A percentile compares a stretch with the other conserved stretches of the same genome.
Conservation (phyloP, 768 basidiomycete species). For the Auricularia cornea region DNA sequence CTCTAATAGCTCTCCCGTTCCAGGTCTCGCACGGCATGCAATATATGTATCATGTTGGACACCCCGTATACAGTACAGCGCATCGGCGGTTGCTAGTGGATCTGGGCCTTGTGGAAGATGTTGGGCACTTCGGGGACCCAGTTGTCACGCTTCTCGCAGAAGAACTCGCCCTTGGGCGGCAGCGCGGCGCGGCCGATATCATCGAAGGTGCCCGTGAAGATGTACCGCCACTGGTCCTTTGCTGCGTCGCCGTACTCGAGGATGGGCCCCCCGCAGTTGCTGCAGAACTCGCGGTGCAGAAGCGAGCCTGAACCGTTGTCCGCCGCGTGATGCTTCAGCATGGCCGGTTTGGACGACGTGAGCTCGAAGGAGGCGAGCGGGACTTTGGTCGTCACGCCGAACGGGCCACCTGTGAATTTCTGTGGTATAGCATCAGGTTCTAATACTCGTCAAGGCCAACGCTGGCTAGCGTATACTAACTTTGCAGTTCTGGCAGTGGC, state of each 20-base stretch:
- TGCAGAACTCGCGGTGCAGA: not conserved
- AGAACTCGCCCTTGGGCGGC: not conserved
- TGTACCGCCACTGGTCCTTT: not conserved
- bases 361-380: not conserved
- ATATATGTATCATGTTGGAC: too few species aligned
- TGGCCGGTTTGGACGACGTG: not conserved
- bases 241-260: not conserved
- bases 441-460: not conserved
- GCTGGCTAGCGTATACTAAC: not conserved
- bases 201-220: not conserved
- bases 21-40: too few species aligned
- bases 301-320: not conserved
- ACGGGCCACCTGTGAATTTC: not conserved
- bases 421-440: not conserved
- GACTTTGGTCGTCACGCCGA: not conserved
- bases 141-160: not conserved
- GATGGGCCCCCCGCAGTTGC: not conserved
- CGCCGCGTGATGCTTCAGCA: not conserved
- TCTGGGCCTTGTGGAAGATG: not conserved
- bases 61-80: too few species aligned
- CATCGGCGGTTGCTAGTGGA: too few species aligned
- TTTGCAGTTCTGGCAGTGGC: not conserved
- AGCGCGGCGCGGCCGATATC: not conserved
- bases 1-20: too few species aligned
- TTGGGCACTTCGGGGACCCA: not conserved